Conservation (phyloP, 495 filamentous ascomycete species). For the Terfezia boudieri region DNA sequence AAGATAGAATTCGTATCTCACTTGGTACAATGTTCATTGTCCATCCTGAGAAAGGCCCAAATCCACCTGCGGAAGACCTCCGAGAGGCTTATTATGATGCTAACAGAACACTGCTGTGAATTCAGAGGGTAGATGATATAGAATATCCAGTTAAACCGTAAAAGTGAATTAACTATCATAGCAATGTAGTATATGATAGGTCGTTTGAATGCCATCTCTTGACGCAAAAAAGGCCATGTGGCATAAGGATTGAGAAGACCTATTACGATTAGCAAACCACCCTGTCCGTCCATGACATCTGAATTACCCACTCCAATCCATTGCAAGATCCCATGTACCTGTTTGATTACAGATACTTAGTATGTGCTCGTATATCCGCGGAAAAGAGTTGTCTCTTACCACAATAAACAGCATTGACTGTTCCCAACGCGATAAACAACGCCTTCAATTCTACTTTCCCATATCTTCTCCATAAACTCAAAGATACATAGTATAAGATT, state of each 20-base stretch:
- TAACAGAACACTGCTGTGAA: too few species aligned
- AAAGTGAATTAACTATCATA: constrained; percentile 64
- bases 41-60: constrained; percentile 82
- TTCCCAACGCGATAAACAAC: constrained; percentile 56
- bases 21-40: constrained; percentile 92
- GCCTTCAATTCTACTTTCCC: constrained; percentile 31
- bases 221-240: constrained; percentile 46
- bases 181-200: constrained; percentile 65
- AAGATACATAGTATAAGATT: constrained; percentile 49
- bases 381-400: constrained; percentile 28
- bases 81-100: constrained; percentile 44
- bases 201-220: constrained; percentile 52
- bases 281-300: constrained; percentile 15
- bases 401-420: constrained; percentile 60
- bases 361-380: not conserved
- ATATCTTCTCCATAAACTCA: constrained; percentile 63
- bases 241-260: constrained; percentile 51
- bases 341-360: not conserved
- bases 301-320: constrained; percentile 49
- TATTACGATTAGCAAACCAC: constrained; percentile 3
- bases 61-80: constrained; percentile 67
- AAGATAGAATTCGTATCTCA: constrained; percentile 27
- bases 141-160: constrained; percentile 89
- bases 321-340: constrained; percentile 86
- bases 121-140: constrained; percentile 88